phyloP scores from a whole-genome alignment of 2,329 filamentous ascomycete species.

The Fonsecaea nubica region DNA sequence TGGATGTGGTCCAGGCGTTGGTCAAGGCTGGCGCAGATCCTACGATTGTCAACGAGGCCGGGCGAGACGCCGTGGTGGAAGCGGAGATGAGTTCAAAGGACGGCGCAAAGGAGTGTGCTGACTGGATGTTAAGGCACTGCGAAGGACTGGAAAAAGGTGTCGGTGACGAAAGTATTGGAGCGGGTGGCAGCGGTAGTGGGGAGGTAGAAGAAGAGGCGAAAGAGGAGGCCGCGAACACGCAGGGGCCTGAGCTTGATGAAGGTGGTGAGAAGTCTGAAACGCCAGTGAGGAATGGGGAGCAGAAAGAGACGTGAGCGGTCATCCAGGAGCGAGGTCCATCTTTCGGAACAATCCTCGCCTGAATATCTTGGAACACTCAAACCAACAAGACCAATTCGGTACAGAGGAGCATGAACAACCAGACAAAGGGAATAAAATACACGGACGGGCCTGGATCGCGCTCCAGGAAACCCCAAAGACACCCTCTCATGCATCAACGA shows the following conservation, averaged over 20 bases:
- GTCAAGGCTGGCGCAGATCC: constrained; percentile 79
- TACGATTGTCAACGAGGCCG: constrained; percentile 78
- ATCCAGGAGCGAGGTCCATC: not conserved
- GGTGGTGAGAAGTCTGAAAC: not conserved
- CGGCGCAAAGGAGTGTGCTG: constrained; percentile 35
- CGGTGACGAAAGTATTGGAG: constrained; percentile 14
- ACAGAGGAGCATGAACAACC: not conserved
- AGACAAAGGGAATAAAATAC: not conserved
- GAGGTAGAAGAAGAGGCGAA: constrained; percentile 2
- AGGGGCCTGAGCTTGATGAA: constrained; percentile 6
- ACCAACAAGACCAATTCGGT: not conserved
- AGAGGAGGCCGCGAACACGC: constrained; percentile 11
- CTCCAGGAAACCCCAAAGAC: not conserved
- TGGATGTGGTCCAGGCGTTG: constrained; percentile 78
- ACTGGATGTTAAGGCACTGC: constrained; percentile 42
- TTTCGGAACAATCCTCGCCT: not conserved
- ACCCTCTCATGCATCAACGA: constrained; percentile 3
- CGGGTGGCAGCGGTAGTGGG: not conserved
- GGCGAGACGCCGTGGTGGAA: constrained; percentile 79
- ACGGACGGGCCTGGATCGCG: not conserved
- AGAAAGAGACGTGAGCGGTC: constrained; percentile 15
- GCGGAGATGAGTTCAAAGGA: constrained; percentile 61
- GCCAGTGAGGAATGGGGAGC: not conserved
- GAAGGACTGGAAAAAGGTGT: constrained; percentile 36
- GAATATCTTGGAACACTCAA: not conserved